Evolutionary conservation across 2,329 filamentous ascomycete genomes (phyloP), one percentile per base, ranked within the genome.

Genomic region (Microsporum canis): DNA sequence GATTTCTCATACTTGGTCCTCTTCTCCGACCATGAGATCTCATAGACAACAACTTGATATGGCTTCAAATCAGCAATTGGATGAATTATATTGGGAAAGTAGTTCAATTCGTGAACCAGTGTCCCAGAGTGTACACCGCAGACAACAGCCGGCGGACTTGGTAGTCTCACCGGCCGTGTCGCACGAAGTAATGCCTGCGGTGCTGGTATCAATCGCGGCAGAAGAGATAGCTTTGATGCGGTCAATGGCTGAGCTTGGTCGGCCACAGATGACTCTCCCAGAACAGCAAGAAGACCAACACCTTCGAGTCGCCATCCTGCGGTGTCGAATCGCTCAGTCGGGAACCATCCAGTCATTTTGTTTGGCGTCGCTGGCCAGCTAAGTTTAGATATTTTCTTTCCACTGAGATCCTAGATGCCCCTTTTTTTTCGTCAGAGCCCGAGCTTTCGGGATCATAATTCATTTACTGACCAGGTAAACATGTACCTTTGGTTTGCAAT

Each of bases 171-270:
- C 5, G 82, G 82, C 2, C 83, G 78, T 27, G 76, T 73, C 7
- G 82, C 77, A 62, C 82, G 82, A 55, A 86, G 73, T n/a, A 86
- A 76, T 55, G 81, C 81, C 70, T 86, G 83, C 0, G 84, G 83
- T 1, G 84, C 84, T 6, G 83, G 84, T 33, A 86, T 78, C 58
- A 86, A 78, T 57, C 83, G 79, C 33, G 84, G 84, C 2, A 85
- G 74, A 43, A 82, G 76, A 65, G 81, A 83, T 38, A 82, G 76
- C 63, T 78, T 76, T 7, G 81, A 82, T n/a, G 82, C 78, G 1
- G 82, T 84, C 63, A 84, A 78, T 58, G 80, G 76, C 68, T 85
- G 83, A 1, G 79, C 74, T 67, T 85, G 82, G 63, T 81, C 79
- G 49, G 79, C 76, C 63, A 85, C 82, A 17, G 80, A 79, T 1